Evolutionary conservation across 2,329 filamentous ascomycete genomes (phyloP), one percentile per base, ranked within the genome.

Genomic region (Colletotrichum australisinense): DNA sequence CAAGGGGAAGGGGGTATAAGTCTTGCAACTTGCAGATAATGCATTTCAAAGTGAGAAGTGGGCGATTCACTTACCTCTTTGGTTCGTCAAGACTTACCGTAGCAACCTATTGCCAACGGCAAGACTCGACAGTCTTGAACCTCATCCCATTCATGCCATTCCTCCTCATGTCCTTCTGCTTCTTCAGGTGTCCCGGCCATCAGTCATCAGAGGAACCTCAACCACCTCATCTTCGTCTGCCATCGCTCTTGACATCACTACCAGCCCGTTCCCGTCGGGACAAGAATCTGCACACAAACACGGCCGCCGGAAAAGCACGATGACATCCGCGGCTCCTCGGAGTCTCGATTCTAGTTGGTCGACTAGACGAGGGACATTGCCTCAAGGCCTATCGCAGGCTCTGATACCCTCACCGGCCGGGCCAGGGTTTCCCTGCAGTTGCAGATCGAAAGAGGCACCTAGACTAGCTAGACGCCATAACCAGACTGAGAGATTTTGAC

Each of bases 1-100:
- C 69, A 58, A 69, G 65, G 69, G 49, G 35, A 19, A 11, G 4
- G 55, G n/a, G 3, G 11, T 49, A 19, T 22, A 58, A 58, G 35
- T n/a, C 26, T 59, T 67, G 32, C 55, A 58, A n/a, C 24, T 46
- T 65, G 32, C 63, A 59, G 24, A 49, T 35, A 30, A 53, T 46
- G 53, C 32, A 67, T 53, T n/a, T 26, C 22, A 22, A 49, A 49
- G 16, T n/a, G 19, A 49, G 42, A 49, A 49, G 32, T 26, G 30
- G 5, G 19, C 63, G 55, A 71, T 52, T 32, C 46, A 57, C 63
- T 52, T 71, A 57, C 63, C 63, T 55, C 12, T 71, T 71, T 57
- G 42, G 56, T 42, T 46, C 56, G n/a, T 55, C 30, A 14, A 22
- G 32, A 42, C 32, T 42, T 19, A 22, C 42, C 42, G 16, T 49